Conservation (phyloP, 1,284 basidiomycete species). For the Cerioporus squamosus region DNA sequence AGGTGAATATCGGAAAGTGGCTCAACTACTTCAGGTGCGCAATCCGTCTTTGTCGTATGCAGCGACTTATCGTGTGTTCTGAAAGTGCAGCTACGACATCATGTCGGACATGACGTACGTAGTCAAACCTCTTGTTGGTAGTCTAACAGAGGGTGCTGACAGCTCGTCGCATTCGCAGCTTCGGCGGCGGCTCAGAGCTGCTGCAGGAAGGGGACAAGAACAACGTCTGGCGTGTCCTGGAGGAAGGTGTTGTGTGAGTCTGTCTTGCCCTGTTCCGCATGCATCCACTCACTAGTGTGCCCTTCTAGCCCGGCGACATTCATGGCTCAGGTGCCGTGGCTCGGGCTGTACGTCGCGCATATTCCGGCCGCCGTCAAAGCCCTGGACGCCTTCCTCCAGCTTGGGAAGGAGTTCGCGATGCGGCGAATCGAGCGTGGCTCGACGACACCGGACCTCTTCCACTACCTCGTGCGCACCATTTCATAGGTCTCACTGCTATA, state of each 20-base stretch:
- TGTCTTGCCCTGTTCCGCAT: neutral
- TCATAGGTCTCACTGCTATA: too few species aligned
- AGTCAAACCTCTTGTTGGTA: neutral
- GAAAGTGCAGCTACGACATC: conserved; percentile 21
- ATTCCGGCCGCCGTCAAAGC: conserved; percentile 7
- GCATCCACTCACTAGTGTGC: neutral
- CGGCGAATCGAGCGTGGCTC: conserved; percentile 11
- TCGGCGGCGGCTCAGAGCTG: conserved; percentile 28
- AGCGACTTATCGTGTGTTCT: neutral
- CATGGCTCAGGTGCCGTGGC: conserved; percentile 19
- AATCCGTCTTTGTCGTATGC: conserved; percentile 40
- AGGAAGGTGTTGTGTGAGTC: conserved; percentile 10
- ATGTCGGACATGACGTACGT: conserved; percentile 33
- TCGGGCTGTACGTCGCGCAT: conserved; percentile 14
- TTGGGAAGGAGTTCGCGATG: neutral
- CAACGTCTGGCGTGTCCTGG: conserved; percentile 13
- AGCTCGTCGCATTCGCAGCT: neutral
- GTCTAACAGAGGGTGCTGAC: neutral
- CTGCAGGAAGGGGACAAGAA: conserved; percentile 19
- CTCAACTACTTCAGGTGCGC: conserved; percentile 28
- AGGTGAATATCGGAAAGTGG: conserved; percentile 22
- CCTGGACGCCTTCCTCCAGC: conserved; percentile 7
- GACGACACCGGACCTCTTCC: conserved; percentile 23
- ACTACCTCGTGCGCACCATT: conserved; percentile 17
- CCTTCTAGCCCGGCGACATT: conserved; percentile 4